Evolutionary conservation across 1,139 yeast species (phyloP), one percentile per base, ranked within the genome.

Genomic region (Geotrichum reessii): DNA sequence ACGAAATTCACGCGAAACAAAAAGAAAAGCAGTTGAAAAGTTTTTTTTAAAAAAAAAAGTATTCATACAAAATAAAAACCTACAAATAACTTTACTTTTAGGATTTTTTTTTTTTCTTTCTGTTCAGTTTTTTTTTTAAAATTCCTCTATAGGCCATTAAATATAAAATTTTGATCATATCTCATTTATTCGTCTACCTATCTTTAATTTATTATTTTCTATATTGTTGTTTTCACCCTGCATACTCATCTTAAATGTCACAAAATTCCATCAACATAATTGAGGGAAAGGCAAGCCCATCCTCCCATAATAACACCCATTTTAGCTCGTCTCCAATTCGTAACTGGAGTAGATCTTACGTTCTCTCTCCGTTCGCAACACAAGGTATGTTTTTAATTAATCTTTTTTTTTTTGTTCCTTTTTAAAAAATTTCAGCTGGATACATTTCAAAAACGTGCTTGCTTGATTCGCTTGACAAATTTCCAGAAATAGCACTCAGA

Each of bases 261-360:
- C 14, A 31, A 11, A 31, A 31, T 6, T n/a, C 37, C 37, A 31
- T 31, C 37, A 31, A 31, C 12, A 31, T 31, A 11, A 31, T 11
- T 3, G n/a, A 31, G 14, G 37, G 37, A 4, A 31, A 9, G 37
- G 33, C 7, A 28, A 28, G 33, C 33, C 14, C 37, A 5, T 4
- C 12, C 3, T 31, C 37, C 4, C 14, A 31, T n/a, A 31, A 9
- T 8, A 12, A 31, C 37, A 31, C n/a, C 37, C 12, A n/a, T n/a
- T n/a, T 31, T 31, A n/a, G 27, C 2, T 49, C 52, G 1, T 25
- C 40, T 6, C 52, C 52, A 21, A 49, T 49, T n/a, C 22, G 52
- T 1, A 49, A 49, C 22, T 49, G 52, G 52, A 49, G 28, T 11
- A 49, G 52, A 24, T n/a, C 40, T n/a, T 49, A 49, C 14, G 37